These are phyloP conservation scores for Malassezia vespertilionis DNA, from an alignment of 1,284 basidiomycete genomes.

Conservation along the genomic window DNA sequence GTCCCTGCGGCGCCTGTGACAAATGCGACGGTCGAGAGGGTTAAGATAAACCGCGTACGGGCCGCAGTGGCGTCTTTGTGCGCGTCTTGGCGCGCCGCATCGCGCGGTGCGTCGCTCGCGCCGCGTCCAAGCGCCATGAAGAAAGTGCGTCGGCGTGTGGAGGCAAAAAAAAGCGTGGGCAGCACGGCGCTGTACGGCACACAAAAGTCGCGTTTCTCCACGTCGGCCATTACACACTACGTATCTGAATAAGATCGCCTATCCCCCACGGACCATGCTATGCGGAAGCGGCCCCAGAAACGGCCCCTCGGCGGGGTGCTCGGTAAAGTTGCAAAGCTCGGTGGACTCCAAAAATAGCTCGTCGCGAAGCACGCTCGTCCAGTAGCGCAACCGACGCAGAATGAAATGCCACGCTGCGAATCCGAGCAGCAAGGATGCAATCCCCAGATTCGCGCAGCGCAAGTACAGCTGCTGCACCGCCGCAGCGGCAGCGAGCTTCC, in stretches of 20 bases:
- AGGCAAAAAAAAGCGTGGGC: too few species aligned
- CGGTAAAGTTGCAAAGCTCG: slow-evolving; percentile 33
- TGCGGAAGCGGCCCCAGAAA: slow-evolving; percentile 4
- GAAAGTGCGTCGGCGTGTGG: too few species aligned
- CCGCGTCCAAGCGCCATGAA: too few species aligned
- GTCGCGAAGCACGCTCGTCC: slow-evolving; percentile 37
- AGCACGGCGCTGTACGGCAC: too few species aligned
- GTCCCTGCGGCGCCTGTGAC: slow-evolving; percentile 9
- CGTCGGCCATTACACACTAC: too few species aligned
- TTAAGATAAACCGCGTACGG: too few species aligned
- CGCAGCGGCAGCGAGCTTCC: neutral
- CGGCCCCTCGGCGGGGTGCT: neutral
- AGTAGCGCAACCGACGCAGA: slow-evolving; percentile 18
- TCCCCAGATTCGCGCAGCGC: neutral
- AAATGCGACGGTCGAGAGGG: slow-evolving; percentile 4
- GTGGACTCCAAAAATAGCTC: slow-evolving; percentile 40
- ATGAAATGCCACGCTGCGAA: neutral
- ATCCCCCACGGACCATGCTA: slow-evolving; percentile 1
- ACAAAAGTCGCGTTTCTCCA: too few species aligned
- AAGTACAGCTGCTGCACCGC: slow-evolving; percentile 1
- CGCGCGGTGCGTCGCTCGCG: too few species aligned
- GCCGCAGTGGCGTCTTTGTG: too few species aligned
- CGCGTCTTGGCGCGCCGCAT: too few species aligned
- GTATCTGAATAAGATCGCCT: too few species aligned
- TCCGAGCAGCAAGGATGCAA: neutral